Evolutionary conservation across 2,329 filamentous ascomycete genomes (phyloP).

Genomic region (Cladophialophora immunda): DNA sequence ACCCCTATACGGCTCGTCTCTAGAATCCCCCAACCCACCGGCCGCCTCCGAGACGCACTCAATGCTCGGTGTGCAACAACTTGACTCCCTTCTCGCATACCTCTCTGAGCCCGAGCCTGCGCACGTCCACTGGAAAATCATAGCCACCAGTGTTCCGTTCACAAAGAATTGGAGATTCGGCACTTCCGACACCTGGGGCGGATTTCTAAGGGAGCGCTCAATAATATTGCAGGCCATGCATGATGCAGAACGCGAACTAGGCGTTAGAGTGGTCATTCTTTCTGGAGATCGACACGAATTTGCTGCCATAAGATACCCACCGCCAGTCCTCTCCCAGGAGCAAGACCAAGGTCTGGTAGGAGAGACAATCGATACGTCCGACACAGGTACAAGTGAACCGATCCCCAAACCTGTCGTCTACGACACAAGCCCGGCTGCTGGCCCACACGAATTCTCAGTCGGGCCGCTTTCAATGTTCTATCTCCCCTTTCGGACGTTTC

Average conservation of each 20-base stretch:
- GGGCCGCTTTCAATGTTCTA: constrained; percentile 96
- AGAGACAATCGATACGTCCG: constrained; percentile 36
- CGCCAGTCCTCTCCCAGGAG: constrained; percentile 45
- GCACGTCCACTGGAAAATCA: constrained; percentile 91
- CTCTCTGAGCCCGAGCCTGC: constrained; percentile 74
- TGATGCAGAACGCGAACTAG: constrained; percentile 75
- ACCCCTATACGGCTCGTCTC: constrained; percentile 25
- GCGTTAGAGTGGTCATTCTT: constrained; percentile 80
- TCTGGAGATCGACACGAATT: constrained; percentile 98
- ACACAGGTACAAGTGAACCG: constrained; percentile 1
- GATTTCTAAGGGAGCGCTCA: constrained; percentile 82
- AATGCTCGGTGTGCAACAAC: constrained; percentile 84
- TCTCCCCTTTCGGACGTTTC: constrained; percentile 82
- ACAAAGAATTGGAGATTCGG: constrained; percentile 98
- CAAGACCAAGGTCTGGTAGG: neutral
- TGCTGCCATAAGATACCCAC: constrained; percentile 80
- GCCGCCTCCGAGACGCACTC: constrained; percentile 65
- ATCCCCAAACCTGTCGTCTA: constrained; percentile 17
- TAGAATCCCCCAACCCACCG: constrained; percentile 15
- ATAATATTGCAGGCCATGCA: constrained; percentile 90
- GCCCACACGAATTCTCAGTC: constrained; percentile 86
- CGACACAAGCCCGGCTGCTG: constrained; percentile 44
- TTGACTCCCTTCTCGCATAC: constrained; percentile 80
- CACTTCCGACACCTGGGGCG: constrained; percentile 90
- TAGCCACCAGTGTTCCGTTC: constrained; percentile 90